phyloP scores from a whole-genome alignment of 2,329 filamentous ascomycete genomes.

The Ophiostoma piceae region DNA sequence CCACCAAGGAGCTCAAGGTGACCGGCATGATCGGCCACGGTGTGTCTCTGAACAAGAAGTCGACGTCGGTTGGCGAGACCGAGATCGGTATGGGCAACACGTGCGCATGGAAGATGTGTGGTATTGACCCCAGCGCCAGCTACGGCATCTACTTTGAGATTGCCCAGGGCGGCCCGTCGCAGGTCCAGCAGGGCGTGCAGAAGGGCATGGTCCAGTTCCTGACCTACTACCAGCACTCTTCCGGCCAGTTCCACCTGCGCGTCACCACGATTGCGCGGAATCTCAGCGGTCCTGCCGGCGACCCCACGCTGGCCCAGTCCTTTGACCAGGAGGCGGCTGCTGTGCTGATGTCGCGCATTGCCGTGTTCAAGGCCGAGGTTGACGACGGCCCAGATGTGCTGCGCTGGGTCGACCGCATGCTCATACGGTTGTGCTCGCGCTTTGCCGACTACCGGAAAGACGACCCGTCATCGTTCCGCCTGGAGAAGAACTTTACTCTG shows the following conservation, averaged over 20 bases:
- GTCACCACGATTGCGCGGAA: constrained; percentile 92
- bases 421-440: constrained; percentile 90
- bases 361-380: constrained; percentile 97
- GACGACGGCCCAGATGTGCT: constrained; percentile 98
- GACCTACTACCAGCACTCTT: constrained; percentile 97
- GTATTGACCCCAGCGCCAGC: constrained; percentile 87
- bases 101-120: constrained; percentile 99
- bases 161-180: constrained; percentile 81
- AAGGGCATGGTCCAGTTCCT: constrained; percentile 97
- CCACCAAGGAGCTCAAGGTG: constrained; percentile 96
- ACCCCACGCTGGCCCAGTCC: constrained; percentile 90
- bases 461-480: constrained; percentile 89
- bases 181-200: constrained; percentile 73
- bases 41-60: constrained; percentile 96
- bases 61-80: constrained; percentile 90
- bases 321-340: constrained; percentile 98
- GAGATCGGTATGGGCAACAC: constrained; percentile 98
- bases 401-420: constrained; percentile 97
- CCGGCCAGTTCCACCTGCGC: constrained; percentile 89
- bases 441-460: constrained; percentile 99
- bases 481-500: constrained; percentile 98
- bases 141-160: constrained; percentile 98
- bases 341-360: constrained; percentile 97
- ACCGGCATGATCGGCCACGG: constrained; percentile 96
- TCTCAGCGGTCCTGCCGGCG: constrained; percentile 86